These are phyloP conservation scores for Myriosclerotinia curreyana DNA, from an alignment of 2,329 filamentous ascomycete species.

Conservation along the genomic window DNA sequence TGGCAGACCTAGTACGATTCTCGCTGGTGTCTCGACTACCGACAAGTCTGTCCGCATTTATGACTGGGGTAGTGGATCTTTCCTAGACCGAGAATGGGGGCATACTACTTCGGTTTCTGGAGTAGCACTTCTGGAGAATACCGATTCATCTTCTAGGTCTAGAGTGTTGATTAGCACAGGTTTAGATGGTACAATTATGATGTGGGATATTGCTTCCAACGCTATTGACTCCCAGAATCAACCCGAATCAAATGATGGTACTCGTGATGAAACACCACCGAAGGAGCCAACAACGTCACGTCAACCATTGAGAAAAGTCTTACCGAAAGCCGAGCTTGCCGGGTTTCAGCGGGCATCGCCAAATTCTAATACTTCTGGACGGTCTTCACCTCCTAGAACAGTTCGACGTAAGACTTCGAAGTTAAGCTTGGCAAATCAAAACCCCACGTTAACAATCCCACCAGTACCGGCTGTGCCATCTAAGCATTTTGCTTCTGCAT, in stretches of 20 bases:
- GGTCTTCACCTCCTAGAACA: constrained; percentile 54
- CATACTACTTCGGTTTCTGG: constrained; percentile 93
- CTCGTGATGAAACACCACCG: constrained; percentile 37
- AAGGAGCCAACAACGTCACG: constrained; percentile 55
- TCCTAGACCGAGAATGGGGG: constrained; percentile 88
- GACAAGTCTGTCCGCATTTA: constrained; percentile 96
- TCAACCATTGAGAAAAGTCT: constrained; percentile 76
- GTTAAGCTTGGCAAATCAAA: constrained; percentile 48
- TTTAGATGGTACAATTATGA: constrained; percentile 78
- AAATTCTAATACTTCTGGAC: constrained; percentile 42
- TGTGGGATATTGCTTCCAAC: constrained; percentile 50
- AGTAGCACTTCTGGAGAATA: constrained; percentile 63
- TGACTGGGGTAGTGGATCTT: constrained; percentile 69
- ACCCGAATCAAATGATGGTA: constrained; percentile 22
- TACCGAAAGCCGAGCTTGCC: constrained; percentile 83
- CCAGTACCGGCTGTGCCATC: constrained; percentile 30
- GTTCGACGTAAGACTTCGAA: constrained; percentile 54
- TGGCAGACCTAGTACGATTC: constrained; percentile 54
- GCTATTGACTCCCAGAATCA: constrained; percentile 29
- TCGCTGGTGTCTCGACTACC: constrained; percentile 87
- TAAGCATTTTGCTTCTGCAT: constrained; percentile 35
- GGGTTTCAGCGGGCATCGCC: constrained; percentile 64
- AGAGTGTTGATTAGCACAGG: constrained; percentile 70
- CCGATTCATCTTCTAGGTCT: constrained; percentile 51
- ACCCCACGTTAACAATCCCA: constrained; percentile 46